phyloP scores from a whole-genome alignment of 106 monocot species.

The Xerophyta viscosa region DNA sequence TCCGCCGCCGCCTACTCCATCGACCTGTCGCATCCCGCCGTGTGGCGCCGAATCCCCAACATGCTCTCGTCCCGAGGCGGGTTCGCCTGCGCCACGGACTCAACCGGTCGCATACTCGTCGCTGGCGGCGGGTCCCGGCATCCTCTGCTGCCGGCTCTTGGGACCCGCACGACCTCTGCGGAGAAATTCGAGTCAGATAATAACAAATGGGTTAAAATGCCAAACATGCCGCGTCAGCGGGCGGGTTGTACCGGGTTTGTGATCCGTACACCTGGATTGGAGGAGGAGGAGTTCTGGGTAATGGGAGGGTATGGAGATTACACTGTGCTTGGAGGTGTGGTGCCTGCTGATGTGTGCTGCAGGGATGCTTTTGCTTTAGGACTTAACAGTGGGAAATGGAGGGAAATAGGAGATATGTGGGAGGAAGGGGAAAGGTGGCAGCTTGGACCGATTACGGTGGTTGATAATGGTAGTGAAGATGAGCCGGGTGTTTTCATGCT shows the following conservation, averaged over 20 bases:
- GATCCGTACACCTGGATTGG: constrained; percentile 6
- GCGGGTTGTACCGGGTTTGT: constrained; percentile 69
- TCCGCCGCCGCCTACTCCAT: constrained; percentile 32
- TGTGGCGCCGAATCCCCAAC: constrained; percentile 43
- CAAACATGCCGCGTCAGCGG: constrained; percentile 32
- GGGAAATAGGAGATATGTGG: constrained; percentile 82
- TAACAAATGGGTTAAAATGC: constrained; percentile 35
- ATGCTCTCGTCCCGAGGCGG: constrained; percentile 64
- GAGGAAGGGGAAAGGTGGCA: constrained; percentile 57
- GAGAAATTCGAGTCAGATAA: constrained; percentile 26
- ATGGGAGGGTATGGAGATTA: constrained; percentile 87
- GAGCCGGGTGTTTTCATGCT: constrained; percentile 61
- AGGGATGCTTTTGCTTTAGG: constrained; percentile 67
- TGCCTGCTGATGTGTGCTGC: constrained; percentile 58
- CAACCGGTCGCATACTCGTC: constrained; percentile 27
- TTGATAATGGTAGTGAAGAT: constrained; percentile 36
- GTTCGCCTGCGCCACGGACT: constrained; percentile 51
- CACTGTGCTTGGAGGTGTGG: constrained; percentile 47
- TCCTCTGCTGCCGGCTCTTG: constrained; percentile 47
- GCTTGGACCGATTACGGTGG: constrained; percentile 49
- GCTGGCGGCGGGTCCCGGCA: constrained; percentile 92
- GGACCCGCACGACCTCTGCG: constrained; percentile 47
- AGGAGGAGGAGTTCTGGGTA: constrained; percentile 77
- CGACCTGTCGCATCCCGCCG: constrained; percentile 7
- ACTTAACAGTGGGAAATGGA: constrained; percentile 62